Evolutionary conservation across 2,329 filamentous ascomycete species (phyloP).

Genomic region (Nigrograna mackinnonii): DNA sequence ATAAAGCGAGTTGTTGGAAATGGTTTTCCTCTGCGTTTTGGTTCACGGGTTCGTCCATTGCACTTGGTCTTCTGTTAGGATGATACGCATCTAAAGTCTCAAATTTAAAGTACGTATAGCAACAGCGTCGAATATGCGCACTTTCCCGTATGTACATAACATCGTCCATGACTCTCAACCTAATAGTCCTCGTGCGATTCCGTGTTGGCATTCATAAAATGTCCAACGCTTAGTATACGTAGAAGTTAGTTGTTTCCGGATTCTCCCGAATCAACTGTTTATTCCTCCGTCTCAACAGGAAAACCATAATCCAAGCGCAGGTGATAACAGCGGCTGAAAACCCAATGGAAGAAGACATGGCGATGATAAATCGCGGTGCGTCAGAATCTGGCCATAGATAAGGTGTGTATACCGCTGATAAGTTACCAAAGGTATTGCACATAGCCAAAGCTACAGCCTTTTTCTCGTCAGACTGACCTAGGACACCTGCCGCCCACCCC

Average conservation of each 20-base stretch:
- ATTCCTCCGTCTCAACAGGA: not conserved
- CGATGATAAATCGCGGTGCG: constrained; percentile 14
- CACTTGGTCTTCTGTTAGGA: not conserved
- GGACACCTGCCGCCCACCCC: not conserved
- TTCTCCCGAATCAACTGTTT: not conserved
- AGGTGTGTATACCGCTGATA: constrained; percentile 46
- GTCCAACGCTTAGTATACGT: not conserved
- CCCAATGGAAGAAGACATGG: constrained; percentile 4
- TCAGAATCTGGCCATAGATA: constrained; percentile 39
- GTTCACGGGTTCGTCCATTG: not conserved
- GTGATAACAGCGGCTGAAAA: not conserved
- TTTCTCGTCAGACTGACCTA: not conserved
- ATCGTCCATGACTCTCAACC: too few species aligned
- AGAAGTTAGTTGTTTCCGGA: not conserved
- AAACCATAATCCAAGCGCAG: not conserved
- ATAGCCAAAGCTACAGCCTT: not conserved
- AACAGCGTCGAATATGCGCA: too few species aligned
- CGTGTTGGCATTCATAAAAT: too few species aligned
- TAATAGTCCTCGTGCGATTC: too few species aligned
- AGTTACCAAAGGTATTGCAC: not conserved
- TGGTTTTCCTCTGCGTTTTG: not conserved
- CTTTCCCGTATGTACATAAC: too few species aligned
- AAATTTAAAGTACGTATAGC: too few species aligned
- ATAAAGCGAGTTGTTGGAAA: not conserved
- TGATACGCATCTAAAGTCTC: too few species aligned